Evolutionary conservation across 495 filamentous ascomycete genomes (phyloP).

Genomic region (Amphirosellinia nigrospora): DNA sequence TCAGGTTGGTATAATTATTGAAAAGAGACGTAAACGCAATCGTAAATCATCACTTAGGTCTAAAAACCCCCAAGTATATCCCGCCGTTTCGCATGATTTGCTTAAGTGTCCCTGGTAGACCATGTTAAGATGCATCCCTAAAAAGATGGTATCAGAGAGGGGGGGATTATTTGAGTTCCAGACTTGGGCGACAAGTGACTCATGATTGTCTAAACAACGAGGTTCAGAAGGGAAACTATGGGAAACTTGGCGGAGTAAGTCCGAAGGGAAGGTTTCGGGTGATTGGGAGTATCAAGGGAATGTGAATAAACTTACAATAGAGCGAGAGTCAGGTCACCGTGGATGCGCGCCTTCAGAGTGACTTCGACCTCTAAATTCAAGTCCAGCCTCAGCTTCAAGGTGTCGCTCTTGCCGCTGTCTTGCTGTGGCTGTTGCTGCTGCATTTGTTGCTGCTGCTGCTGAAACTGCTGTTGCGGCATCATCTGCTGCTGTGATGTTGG

Average conservation of each 20-base stretch:
- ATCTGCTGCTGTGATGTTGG: slow-evolving; percentile 40
- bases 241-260: slow-evolving; percentile 7
- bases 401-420: slow-evolving; percentile 62
- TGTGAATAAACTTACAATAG: slow-evolving; percentile 68
- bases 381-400: slow-evolving; percentile 78
- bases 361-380: slow-evolving; percentile 89
- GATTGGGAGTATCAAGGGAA: background rate
- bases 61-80: background rate
- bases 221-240: slow-evolving; percentile 19
- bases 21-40: background rate
- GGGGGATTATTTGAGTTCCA: slow-evolving; percentile 7
- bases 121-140: slow-evolving; percentile 23
- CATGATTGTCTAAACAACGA: slow-evolving; percentile 26
- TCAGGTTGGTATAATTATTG: background rate
- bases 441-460: slow-evolving; percentile 34
- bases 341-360: slow-evolving; percentile 88
- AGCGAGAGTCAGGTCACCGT: slow-evolving; percentile 84
- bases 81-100: background rate
- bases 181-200: slow-evolving; percentile 20
- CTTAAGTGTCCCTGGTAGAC: slow-evolving; percentile 21
- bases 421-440: slow-evolving; percentile 52
- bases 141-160: slow-evolving; percentile 25
- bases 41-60: background rate
- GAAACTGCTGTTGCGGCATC: slow-evolving; percentile 53
- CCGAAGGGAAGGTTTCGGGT: background rate